A percentile compares a stretch with the other conserved stretches of the same genome.
phyloP scores from a whole-genome alignment of 495 filamentous ascomycete genomes.

The Podospora pseudocomata region DNA sequence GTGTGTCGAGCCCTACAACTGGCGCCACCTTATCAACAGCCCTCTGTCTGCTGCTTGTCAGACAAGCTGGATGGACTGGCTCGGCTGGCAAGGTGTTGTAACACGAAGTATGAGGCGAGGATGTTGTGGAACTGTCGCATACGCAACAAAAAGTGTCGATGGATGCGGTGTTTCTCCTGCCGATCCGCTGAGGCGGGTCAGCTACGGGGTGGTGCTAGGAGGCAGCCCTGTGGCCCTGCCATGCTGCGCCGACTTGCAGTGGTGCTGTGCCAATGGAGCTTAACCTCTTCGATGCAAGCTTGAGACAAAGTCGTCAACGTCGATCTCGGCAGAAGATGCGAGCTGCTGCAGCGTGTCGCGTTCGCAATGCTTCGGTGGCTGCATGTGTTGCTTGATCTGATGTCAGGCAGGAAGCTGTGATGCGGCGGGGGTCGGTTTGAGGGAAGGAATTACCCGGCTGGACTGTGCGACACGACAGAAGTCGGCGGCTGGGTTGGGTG shows the following conservation, averaged over 20 bases:
- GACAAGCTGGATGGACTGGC: background rate
- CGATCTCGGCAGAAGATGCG: slow-evolving; percentile 4
- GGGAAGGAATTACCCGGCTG: background rate
- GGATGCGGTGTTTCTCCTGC: slow-evolving; percentile 1
- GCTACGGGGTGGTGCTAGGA: background rate
- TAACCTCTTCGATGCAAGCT: slow-evolving; percentile 1
- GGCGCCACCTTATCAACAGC: slow-evolving; percentile 1
- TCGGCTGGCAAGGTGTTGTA: background rate
- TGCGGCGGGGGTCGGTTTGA: slow-evolving; percentile 3
- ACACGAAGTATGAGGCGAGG: background rate
- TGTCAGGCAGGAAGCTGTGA: slow-evolving; percentile 3
- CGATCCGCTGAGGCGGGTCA: slow-evolving; percentile 8
- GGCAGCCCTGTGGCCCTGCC: background rate
- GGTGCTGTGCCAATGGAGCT: background rate
- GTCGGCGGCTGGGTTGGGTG: background rate
- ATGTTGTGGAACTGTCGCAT: background rate
- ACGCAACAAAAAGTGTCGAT: background rate
- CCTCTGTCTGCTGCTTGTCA: background rate
- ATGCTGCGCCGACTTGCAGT: background rate
- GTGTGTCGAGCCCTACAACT: background rate
- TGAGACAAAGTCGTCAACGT: slow-evolving; percentile 2
- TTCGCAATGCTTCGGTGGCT: background rate
- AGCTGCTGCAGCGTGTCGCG: background rate
- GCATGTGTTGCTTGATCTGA: background rate
- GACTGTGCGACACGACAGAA: too few species aligned